Percentiles rank a stretch among this genome's conserved stretches.
These are phyloP conservation scores for Wickerhamomyces sydowiorum DNA, from an alignment of 805 yeast genomes.

Conservation along the genomic window DNA sequence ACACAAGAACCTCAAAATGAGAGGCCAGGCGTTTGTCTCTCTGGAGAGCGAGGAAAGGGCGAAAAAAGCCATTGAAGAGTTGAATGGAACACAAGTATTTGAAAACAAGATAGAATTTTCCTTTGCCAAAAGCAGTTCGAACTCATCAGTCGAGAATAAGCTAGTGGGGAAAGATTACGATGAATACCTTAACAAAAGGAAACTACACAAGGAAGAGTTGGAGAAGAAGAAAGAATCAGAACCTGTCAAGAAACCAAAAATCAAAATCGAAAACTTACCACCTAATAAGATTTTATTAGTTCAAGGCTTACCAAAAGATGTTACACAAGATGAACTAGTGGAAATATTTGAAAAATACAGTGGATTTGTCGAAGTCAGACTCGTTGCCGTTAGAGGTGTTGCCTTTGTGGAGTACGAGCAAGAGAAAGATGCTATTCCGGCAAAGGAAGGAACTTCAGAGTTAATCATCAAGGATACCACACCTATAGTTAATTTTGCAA, in stretches of 20 bases:
- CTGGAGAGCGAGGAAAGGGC: constrained; percentile 40
- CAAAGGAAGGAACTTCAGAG: constrained; percentile 24
- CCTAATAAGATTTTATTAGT: constrained; percentile 68
- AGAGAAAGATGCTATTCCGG: constrained; percentile 44
- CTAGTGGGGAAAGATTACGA: constrained; percentile 10
- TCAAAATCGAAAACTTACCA: constrained; percentile 32
- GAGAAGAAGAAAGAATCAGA: constrained; percentile 12
- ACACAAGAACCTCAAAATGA: constrained; percentile 54
- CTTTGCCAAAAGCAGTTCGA: constrained; percentile 23
- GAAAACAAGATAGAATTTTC: constrained; percentile 15
- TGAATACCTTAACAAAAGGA: constrained; percentile 14
- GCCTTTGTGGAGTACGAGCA: constrained; percentile 77
- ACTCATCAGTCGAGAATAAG: constrained; percentile 10
- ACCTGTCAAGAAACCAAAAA: constrained; percentile 9
- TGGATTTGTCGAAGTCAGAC: constrained; percentile 64
- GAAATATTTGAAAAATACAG: constrained; percentile 40
- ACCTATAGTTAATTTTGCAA: constrained; percentile 23
- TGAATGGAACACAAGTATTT: constrained; percentile 16
- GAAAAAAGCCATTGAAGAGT: constrained; percentile 15
- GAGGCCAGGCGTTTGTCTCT: constrained; percentile 81
- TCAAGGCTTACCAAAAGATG: constrained; percentile 51
- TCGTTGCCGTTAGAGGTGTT: constrained; percentile 60
- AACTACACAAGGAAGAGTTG: constrained; percentile 10
- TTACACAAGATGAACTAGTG: constrained; percentile 35
- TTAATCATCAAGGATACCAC: constrained; percentile 12